Base-by-base conservation (phyloP, 2,329 filamentous ascomycete species). In the Botrytis byssoidea region DNA sequence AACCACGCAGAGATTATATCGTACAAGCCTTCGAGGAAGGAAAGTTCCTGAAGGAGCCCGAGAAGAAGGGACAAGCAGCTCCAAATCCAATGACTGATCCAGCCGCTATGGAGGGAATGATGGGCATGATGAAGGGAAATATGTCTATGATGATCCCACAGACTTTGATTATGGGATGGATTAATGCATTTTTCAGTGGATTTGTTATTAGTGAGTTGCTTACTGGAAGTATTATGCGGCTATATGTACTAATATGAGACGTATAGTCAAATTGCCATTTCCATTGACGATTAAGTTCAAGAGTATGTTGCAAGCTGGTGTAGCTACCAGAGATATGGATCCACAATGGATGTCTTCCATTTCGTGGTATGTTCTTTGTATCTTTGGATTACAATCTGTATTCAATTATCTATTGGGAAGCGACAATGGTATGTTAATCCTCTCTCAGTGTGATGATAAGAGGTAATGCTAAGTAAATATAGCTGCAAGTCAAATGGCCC, bases 141-240 rank as follows among this genome's bases (percentile, higher is more conserved):
- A 97, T 99, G 93, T 95, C 96, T 77, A 99, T 98, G 96, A 98
- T 99, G 86, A 94, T 99, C 74, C 96, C 96, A 67, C 97, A 99
- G 84, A 98, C 95, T 9, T 85, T 99, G 82, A 99, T 99, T 78
- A 99, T 99, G 96, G 96, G 95, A 77, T 99, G 96, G 96, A 98
- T 99, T 82, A 99, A 99, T 85, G 95, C 96, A 0, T 99, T 98
- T 82, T 99, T 99, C 81, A 97, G 94, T 70, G 96, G 96, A 46
- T 99, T 98, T 81, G 96, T 99, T 66, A 98, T 99, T 76, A 94
- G 94, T 97, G 86, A 80, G 90, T 87, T 61, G n/a, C n/a, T 22
- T 42, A 20, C 14, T 16, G 18, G 25, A 29, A 16, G 16, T 35
- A 48, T 20, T 20, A 5, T 0, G 8, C 32, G 14, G 20, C n/a